Percentiles rank a stretch among this genome's conserved stretches.
phyloP scores from a whole-genome alignment of 805 yeast genomes.

The Yamadazyma takamatsuzukensis region DNA sequence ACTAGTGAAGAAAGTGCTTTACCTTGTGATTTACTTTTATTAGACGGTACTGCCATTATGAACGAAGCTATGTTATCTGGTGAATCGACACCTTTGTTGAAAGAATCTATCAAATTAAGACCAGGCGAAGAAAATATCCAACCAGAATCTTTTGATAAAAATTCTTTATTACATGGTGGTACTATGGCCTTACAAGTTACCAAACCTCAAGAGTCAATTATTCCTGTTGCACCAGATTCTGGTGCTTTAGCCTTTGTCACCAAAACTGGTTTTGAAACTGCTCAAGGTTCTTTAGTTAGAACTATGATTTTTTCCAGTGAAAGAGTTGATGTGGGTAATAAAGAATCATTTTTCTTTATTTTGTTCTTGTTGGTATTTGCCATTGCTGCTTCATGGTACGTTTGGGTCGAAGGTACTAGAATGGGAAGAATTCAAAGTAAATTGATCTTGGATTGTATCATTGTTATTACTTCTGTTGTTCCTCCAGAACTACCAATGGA shows the following conservation, averaged over 20 bases:
- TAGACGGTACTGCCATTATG: conserved; percentile 91
- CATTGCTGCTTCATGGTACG: conserved; percentile 93
- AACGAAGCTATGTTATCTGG: conserved; percentile 99
- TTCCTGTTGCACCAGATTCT: conserved; percentile 76
- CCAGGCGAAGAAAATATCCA: conserved; percentile 66
- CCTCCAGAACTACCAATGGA: conserved; percentile 99
- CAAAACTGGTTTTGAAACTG: conserved; percentile 97
- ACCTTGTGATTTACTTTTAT: conserved; percentile 86
- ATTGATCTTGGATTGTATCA: conserved; percentile 89
- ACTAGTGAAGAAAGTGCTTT: conserved; percentile 88
- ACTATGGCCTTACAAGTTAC: conserved; percentile 93
- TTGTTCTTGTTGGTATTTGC: conserved; percentile 88
- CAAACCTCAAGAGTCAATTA: conserved; percentile 47
- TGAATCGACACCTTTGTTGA: conserved; percentile 94
- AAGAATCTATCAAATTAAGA: conserved; percentile 85
- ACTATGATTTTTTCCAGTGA: conserved; percentile 97
- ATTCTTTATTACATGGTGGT: conserved; percentile 89
- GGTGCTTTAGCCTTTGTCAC: conserved; percentile 91
- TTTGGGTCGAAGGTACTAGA: conserved; percentile 95
- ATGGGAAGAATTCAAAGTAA: conserved; percentile 95
- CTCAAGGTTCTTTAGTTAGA: conserved; percentile 95
- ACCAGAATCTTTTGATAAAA: conserved; percentile 82
- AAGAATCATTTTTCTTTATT: conserved; percentile 90
- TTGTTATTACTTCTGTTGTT: conserved; percentile 94
- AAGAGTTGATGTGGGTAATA: conserved; percentile 92